Conservation (phyloP, 108 stramenopile genomes). For the Aurantiochytrium sp. region DNA sequence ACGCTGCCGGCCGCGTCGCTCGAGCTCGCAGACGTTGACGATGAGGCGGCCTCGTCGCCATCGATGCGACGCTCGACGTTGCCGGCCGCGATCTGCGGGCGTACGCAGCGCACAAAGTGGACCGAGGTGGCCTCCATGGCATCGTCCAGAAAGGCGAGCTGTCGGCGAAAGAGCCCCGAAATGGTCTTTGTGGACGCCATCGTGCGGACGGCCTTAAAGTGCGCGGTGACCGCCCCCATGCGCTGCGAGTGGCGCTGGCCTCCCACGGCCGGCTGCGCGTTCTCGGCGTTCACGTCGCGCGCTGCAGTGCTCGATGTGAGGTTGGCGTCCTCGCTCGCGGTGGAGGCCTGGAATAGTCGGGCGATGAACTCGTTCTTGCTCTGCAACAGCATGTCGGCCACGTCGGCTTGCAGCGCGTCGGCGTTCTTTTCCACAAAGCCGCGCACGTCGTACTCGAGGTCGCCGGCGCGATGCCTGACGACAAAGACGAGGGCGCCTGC, state of each 20-base stretch:
- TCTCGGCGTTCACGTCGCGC: neutral
- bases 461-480: neutral
- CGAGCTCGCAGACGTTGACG: no score
- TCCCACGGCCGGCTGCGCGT: neutral
- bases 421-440: neutral
- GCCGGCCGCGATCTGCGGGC: neutral
- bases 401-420: slow-evolving; percentile 19
- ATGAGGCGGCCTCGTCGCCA: no score
- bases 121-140: neutral
- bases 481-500: neutral
- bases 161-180: neutral
- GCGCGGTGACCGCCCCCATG: neutral
- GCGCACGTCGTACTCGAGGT: neutral
- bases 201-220: slow-evolving; percentile 1
- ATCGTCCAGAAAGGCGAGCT: neutral
- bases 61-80: no score
- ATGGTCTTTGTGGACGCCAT: slow-evolving; percentile 19
- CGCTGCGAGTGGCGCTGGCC: neutral
- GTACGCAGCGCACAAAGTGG: neutral
- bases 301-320: neutral
- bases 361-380: neutral
- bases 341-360: neutral
- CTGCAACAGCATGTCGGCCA: slow-evolving; percentile 9
- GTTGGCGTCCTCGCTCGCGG: neutral
- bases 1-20: no score